Evolutionary conservation across 257 asterid genomes (phyloP).

Genomic region (Jacaranda copaia): DNA sequence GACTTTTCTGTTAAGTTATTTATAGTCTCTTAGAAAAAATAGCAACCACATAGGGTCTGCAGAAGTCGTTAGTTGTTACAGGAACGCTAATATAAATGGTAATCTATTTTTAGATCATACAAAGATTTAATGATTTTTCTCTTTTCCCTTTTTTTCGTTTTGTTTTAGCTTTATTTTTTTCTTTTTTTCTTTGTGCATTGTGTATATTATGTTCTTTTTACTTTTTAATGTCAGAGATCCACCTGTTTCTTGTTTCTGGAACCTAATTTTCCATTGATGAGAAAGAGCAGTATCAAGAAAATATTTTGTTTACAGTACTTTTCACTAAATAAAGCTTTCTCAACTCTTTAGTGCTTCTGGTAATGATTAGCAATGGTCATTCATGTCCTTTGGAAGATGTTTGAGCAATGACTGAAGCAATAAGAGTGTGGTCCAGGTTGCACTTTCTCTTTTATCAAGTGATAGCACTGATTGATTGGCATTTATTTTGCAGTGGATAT

Average conservation of each 20-base stretch:
- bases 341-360: too few relatives aligned
- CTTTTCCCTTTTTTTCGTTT: too few relatives aligned
- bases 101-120: too few relatives aligned
- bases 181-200: not conserved
- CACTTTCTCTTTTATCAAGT: not conserved
- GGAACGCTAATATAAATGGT: not conserved
- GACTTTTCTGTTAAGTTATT: not conserved
- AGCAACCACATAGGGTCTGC: not conserved
- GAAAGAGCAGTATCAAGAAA: not conserved
- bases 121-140: too few relatives aligned
- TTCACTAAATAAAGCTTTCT: too few relatives aligned
- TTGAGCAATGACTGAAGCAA: too few relatives aligned
- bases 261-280: not conserved
- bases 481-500: slow-evolving; percentile 46
- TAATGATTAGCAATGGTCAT: too few relatives aligned
- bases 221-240: not conserved
- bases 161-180: too few relatives aligned
- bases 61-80: not conserved
- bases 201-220: not conserved
- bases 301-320: too few relatives aligned
- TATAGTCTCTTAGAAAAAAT: not conserved
- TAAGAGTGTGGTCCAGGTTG: not conserved
- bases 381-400: too few relatives aligned
- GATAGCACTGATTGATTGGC: slow-evolving; percentile 12
- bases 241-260: not conserved